Conservation (phyloP, 169 alveolate species). For the Plasmodium knowlesi region DNA sequence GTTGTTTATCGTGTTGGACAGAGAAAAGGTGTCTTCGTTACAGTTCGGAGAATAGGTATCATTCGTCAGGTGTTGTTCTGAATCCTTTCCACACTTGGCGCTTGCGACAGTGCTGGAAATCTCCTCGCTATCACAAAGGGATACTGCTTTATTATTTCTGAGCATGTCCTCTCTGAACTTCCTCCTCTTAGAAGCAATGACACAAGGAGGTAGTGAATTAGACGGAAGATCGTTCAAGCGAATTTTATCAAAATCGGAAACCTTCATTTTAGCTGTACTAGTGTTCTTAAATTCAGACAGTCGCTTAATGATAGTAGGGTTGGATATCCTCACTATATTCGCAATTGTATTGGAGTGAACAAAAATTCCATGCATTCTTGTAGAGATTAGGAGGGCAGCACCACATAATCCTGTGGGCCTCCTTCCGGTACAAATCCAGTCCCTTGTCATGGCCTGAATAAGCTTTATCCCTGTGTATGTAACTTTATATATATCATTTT, state of each 20-base stretch:
- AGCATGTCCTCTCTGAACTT: conserved; percentile 72
- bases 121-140: conserved; percentile 76
- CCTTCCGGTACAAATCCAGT: conserved; percentile 98
- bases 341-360: conserved; percentile 92
- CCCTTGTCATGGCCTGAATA: conserved; percentile 97
- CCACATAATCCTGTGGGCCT: conserved; percentile 99
- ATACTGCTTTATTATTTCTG: conserved; percentile 45
- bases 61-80: background rate
- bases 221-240: conserved; percentile 88
- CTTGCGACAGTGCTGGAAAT: conserved; percentile 12
- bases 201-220: conserved; percentile 88
- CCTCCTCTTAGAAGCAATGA: conserved; percentile 58
- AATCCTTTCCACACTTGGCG: background rate
- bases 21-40: background rate
- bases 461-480: conserved; percentile 96
- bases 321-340: conserved; percentile 94
- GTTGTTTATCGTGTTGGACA: background rate
- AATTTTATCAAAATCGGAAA: conserved; percentile 92
- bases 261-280: conserved; percentile 92
- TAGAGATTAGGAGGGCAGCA: conserved; percentile 98
- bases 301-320: conserved; percentile 95
- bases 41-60: background rate
- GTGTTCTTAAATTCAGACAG: conserved; percentile 95
- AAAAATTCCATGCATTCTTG: conserved; percentile 95
- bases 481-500: conserved; percentile 92